Evolutionary conservation across 2,329 filamentous ascomycete genomes (phyloP), one percentile per base, ranked within the genome.

Genomic region (Fusarium decemcellulare): DNA sequence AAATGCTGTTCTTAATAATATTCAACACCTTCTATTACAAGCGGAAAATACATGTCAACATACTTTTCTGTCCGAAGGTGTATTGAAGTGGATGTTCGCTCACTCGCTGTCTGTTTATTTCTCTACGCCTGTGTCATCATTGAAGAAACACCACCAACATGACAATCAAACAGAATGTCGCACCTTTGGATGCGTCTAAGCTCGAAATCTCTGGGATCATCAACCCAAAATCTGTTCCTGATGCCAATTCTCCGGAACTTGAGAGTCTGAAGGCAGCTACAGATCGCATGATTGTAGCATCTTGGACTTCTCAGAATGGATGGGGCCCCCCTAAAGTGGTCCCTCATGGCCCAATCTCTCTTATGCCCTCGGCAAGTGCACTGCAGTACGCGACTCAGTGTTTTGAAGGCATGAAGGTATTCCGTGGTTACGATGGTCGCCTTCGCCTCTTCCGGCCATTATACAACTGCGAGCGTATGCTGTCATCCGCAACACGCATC

Each of bases 371-470:
- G 4, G 58, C 57, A 6, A 65, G 62, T 16, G 47, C 46, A 7
- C 42, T 65, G 15, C 62, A 65, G 11, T 65, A 65, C 18, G 51
- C 44, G 3, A 65, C 62, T 2, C 42, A 57, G 27, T 61, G 57
- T 14, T 65, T 52, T 8, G 62, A 65, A n/a, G 62, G 62, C 6
- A 61, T 65, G 62, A 65, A 65, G 29, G 18, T 57, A 4, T 65
- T 52, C 23, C 62, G 62, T 8, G 62, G 62, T 0, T 56, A 54
- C 23, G 62, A 65, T 10, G 52, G 51, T 4, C 51, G 40, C 2
- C 57, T 65, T 0, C 62, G 62, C 4, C 47, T 65, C 2, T 56
- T 65, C 34, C 30, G 62, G 3, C 62, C 62, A 4, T 30, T 46
- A 1, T 53, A 57, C 29, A 65, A 65, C 58, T 65, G 62, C 18